These are phyloP conservation scores for Cladophialophora chaetospira DNA, from an alignment of 2,329 filamentous ascomycete genomes.

Conservation along the genomic window DNA sequence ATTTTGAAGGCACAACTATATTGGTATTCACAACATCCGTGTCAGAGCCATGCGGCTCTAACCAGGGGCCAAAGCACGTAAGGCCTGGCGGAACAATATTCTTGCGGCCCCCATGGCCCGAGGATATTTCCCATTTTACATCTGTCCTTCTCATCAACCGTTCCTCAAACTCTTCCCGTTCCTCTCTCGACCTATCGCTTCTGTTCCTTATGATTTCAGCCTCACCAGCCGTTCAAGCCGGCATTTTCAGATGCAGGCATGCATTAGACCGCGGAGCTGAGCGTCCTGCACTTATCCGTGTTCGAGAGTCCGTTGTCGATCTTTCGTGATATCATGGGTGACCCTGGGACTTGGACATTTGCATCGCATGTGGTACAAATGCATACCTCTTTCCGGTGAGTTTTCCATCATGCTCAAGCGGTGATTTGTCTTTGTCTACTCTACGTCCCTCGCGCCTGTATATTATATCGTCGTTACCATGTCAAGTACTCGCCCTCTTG, in stretches of 20 bases:
- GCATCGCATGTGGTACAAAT: no score
- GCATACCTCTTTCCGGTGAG: no score
- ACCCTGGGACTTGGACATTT: no score
- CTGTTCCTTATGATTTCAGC: not conserved
- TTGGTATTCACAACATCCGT: no score
- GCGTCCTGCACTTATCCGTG: not conserved
- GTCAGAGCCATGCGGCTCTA: no score
- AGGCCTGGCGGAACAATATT: not conserved
- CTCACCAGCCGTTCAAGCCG: not conserved
- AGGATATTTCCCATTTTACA: not conserved
- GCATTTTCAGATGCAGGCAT: not conserved
- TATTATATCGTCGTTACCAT: not conserved
- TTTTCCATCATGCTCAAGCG: no score
- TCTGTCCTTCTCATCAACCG: no score
- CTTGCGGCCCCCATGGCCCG: not conserved
- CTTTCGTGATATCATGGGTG: not conserved
- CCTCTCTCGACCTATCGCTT: not conserved
- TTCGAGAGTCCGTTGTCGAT: not conserved
- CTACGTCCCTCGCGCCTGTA: not conserved
- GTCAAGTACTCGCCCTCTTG: slow-evolving; percentile 16
- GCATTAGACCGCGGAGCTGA: not conserved
- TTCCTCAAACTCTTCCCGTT: no score
- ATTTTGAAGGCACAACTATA: no score
- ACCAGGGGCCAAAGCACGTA: not conserved
- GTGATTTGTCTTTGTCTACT: not conserved